Percentiles rank a stretch among this genome's conserved stretches.
Conservation (phyloP, 1,139 yeast genomes). For the Scheffersomyces segobiensis region DNA sequence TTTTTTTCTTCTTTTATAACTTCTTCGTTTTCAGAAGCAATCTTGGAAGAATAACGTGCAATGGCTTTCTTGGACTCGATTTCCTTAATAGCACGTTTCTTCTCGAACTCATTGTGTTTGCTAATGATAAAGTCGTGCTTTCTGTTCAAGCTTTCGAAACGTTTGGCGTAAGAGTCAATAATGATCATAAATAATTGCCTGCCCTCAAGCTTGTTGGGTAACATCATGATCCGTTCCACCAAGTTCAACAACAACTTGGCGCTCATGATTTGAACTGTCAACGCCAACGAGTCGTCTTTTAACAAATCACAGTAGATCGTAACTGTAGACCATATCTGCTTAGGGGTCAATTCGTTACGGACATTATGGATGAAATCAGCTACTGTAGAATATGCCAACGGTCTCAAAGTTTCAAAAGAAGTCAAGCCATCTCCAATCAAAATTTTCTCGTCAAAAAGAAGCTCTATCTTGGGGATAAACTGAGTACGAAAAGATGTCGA, state of each 20-base stretch:
- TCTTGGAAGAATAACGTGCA: constrained; percentile 39
- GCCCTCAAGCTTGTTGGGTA: constrained; percentile 83
- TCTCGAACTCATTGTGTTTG: constrained; percentile 58
- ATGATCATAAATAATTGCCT: constrained; percentile 80
- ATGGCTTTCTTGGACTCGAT: constrained; percentile 44
- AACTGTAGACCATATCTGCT: constrained; percentile 88
- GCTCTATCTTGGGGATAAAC: constrained; percentile 83
- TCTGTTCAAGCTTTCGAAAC: constrained; percentile 74
- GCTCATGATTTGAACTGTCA: constrained; percentile 95
- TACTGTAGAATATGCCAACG: constrained; percentile 91
- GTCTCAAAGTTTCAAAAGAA: constrained; percentile 81
- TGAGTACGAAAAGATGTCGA: constrained; percentile 83
- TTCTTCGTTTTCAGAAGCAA: constrained; percentile 13
- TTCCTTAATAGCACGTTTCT: constrained; percentile 42
- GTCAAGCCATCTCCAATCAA: constrained; percentile 93
- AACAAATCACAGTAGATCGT: constrained; percentile 78
- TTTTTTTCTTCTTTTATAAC: constrained; percentile 3
- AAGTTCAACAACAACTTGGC: constrained; percentile 85
- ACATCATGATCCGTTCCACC: constrained; percentile 83
- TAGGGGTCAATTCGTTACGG: constrained; percentile 77
- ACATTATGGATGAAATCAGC: constrained; percentile 96
- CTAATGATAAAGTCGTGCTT: constrained; percentile 68
- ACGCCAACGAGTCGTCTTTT: constrained; percentile 79
- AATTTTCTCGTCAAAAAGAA: constrained; percentile 82
- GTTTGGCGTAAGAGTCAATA: constrained; percentile 82